phyloP scores from a whole-genome alignment of 129 eudicot genomes.

The Heracleum sosnowskyi region DNA sequence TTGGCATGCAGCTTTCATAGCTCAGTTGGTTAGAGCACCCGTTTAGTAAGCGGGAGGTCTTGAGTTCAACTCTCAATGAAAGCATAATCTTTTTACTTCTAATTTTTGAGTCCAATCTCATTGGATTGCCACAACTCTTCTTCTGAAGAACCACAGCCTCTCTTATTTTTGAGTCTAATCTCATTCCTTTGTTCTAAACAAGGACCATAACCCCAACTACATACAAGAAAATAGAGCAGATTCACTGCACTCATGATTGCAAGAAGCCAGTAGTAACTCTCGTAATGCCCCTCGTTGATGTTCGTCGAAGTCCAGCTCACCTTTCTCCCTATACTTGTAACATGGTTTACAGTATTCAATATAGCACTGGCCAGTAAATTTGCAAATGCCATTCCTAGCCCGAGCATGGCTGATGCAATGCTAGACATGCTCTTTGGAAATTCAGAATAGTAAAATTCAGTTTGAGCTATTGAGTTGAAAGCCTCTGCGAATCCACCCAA shows the following conservation, averaged over 20 bases:
- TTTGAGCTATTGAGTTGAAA: constrained; percentile 59
- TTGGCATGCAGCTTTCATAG: constrained; percentile 22
- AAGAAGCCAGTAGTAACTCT: constrained; percentile 65
- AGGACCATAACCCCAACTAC: constrained; percentile 63
- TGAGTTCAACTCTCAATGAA: constrained; percentile 86
- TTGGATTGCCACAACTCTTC: background rate
- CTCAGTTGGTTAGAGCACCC: constrained; percentile 68
- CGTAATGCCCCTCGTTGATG: constrained; percentile 69
- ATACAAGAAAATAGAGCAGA: constrained; percentile 39
- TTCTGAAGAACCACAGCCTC: background rate
- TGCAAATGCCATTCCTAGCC: constrained; percentile 50
- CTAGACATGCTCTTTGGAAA: constrained; percentile 91
- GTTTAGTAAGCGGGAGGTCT: constrained; percentile 95
- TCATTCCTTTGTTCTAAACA: constrained; percentile 21
- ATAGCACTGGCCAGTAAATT: constrained; percentile 58
- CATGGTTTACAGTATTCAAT: constrained; percentile 36
- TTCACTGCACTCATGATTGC: constrained; percentile 48
- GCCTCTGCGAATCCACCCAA: constrained; percentile 63
- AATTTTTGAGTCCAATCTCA: too few species aligned
- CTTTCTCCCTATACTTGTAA: constrained; percentile 42
- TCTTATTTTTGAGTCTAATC: constrained; percentile 5
- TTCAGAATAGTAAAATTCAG: constrained; percentile 69
- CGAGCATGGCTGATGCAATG: constrained; percentile 47
- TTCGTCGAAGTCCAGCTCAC: constrained; percentile 65
- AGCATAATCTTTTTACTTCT: background rate